Evolutionary conservation across 257 asterid species (phyloP).

Genomic region (Nicotiana knightiana): DNA sequence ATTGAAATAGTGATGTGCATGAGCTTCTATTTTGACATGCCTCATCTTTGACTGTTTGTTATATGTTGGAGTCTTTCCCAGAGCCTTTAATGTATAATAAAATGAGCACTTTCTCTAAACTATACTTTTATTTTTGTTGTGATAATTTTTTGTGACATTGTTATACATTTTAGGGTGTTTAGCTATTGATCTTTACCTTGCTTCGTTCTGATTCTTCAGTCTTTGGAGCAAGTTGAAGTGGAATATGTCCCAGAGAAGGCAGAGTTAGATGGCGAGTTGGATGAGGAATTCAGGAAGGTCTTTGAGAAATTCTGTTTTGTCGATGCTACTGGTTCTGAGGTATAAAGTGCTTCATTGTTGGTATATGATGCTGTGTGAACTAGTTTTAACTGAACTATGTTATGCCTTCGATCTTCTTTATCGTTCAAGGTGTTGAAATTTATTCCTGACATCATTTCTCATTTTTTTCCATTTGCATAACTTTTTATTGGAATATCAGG

Average conservation of each 20-base stretch:
- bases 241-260: constrained; percentile 91
- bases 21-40: neutral
- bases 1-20: neutral
- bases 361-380: neutral
- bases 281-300: constrained; percentile 78
- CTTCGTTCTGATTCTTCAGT: constrained; percentile 25
- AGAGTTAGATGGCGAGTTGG: constrained; percentile 54
- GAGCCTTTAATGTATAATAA: neutral
- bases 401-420: neutral
- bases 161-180: neutral
- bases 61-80: neutral
- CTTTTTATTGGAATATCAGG: constrained; percentile 32
- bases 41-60: neutral
- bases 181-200: constrained; percentile 7
- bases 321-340: constrained; percentile 55
- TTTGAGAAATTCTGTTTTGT: constrained; percentile 77
- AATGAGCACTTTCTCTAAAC: neutral
- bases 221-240: constrained; percentile 61
- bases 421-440: neutral
- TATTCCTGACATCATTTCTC: neutral
- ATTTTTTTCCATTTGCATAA: neutral
- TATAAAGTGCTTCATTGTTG: constrained; percentile 18
- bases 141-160: neutral
- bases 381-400: neutral
- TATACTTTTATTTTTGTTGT: neutral